Evolutionary conservation across 2,329 filamentous ascomycete species (phyloP).

Genomic region (Fusarium longipes): DNA sequence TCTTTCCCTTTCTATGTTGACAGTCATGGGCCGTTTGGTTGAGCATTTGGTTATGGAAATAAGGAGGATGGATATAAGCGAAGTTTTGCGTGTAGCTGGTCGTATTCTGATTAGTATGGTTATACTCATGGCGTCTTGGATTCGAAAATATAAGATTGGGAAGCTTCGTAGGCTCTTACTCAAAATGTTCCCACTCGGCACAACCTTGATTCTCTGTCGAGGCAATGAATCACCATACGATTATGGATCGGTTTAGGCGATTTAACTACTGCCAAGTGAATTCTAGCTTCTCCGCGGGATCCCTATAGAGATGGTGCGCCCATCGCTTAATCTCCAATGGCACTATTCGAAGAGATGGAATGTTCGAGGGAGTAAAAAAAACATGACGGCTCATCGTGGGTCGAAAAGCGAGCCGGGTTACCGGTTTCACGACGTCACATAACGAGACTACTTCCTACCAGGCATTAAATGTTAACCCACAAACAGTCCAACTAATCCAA

Average conservation of each 20-base stretch:
- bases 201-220: not conserved
- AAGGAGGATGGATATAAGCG: constrained; percentile 4
- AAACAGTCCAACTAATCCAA: too few species aligned
- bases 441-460: not conserved
- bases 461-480: not conserved
- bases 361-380: not conserved
- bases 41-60: constrained; percentile 13
- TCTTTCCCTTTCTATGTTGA: not conserved
- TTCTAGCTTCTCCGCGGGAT: constrained; percentile 20
- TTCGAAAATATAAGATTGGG: not conserved
- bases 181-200: not conserved
- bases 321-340: not conserved
- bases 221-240: constrained; percentile 13
- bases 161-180: constrained; percentile 1
- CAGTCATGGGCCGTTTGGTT: not conserved
- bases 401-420: constrained; percentile 16
- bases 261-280: constrained; percentile 11
- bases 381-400: constrained; percentile 19
- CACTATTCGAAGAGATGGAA: not conserved
- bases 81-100: constrained; percentile 1
- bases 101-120: not conserved
- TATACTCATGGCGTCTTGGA: not conserved
- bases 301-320: constrained; percentile 6
- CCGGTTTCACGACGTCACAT: constrained; percentile 25
- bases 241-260: constrained; percentile 3